A percentile compares a stretch with the other conserved stretches of the same genome.
Evolutionary conservation across 352 stramenopile species (phyloP).

Genomic region (Phytophthora tentaculata): DNA sequence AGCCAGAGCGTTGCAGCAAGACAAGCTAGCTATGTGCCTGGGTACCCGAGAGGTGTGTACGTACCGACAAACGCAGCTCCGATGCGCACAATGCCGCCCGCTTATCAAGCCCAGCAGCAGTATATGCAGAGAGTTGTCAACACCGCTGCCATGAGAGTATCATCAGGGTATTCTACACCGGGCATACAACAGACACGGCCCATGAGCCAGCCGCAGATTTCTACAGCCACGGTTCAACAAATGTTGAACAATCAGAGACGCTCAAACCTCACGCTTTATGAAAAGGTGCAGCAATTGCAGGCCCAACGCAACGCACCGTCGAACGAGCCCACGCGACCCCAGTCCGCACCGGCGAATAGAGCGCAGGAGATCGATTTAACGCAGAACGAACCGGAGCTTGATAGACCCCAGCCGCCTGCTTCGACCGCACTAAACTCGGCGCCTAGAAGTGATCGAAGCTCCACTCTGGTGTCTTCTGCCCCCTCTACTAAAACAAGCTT

Average conservation of each 20-base stretch:
- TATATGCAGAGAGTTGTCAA: conserved; percentile 19
- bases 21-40: conserved; percentile 20
- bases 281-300: conserved; percentile 25
- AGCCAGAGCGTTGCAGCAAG: conserved; percentile 22
- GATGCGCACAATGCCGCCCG: neutral
- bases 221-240: conserved; percentile 5
- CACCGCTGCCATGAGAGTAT: conserved; percentile 13
- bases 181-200: conserved; percentile 4
- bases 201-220: conserved; percentile 5
- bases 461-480: conserved; percentile 1
- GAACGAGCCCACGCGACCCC: conserved; percentile 5
- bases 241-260: conserved; percentile 6
- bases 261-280: neutral
- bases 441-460: conserved; percentile 6
- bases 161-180: neutral
- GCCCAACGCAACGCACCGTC: conserved; percentile 1
- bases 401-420: neutral
- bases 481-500: neutral
- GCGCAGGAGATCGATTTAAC: conserved; percentile 6
- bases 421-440: conserved; percentile 1
- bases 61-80: conserved; percentile 6
- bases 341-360: neutral
- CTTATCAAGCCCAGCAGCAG: conserved; percentile 13
- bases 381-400: neutral
- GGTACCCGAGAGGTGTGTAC: conserved; percentile 18